phyloP scores from a whole-genome alignment of 768 basidiomycete species.

The Lentinula boryana region DNA sequence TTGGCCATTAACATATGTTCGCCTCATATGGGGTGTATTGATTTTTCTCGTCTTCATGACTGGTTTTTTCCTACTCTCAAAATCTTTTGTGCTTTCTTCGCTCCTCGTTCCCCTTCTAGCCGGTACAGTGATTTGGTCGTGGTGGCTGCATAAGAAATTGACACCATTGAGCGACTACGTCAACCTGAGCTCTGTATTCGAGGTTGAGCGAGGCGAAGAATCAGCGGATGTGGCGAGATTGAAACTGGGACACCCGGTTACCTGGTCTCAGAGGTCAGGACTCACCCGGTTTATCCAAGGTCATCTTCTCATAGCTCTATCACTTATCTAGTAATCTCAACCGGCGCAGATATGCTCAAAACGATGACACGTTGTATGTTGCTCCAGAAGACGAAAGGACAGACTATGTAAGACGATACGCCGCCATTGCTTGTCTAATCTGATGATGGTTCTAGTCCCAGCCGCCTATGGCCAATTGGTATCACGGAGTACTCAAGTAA shows the following conservation, averaged over 20 bases:
- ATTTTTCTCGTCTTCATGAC: constrained; percentile 97
- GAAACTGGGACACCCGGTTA: constrained; percentile 80
- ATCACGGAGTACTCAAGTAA: constrained; percentile 87
- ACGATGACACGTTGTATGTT: constrained; percentile 92
- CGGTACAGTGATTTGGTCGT: constrained; percentile 76
- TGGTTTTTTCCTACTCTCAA: constrained; percentile 74
- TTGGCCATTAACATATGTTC: constrained; percentile 93
- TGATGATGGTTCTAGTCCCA: constrained; percentile 57
- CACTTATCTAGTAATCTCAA: constrained; percentile 62
- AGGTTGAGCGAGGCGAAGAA: constrained; percentile 87
- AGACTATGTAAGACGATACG: constrained; percentile 60
- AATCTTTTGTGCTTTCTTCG: constrained; percentile 51
- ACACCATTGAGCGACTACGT: constrained; percentile 75
- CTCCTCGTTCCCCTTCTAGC: constrained; percentile 72
- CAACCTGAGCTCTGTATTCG: constrained; percentile 78
- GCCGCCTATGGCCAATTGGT: constrained; percentile 96
- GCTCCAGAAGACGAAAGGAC: constrained; percentile 92
- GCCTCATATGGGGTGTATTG: constrained; percentile 87
- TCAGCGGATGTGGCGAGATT: constrained; percentile 72
- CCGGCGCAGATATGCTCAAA: constrained; percentile 82
- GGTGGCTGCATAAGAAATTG: constrained; percentile 65
- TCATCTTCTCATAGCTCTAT: not conserved
- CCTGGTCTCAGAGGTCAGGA: constrained; percentile 78
- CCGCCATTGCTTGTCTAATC: not conserved
- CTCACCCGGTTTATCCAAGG: not conserved